phyloP scores from a whole-genome alignment of 2,329 filamentous ascomycete species.

The Trichoderma sp. region DNA sequence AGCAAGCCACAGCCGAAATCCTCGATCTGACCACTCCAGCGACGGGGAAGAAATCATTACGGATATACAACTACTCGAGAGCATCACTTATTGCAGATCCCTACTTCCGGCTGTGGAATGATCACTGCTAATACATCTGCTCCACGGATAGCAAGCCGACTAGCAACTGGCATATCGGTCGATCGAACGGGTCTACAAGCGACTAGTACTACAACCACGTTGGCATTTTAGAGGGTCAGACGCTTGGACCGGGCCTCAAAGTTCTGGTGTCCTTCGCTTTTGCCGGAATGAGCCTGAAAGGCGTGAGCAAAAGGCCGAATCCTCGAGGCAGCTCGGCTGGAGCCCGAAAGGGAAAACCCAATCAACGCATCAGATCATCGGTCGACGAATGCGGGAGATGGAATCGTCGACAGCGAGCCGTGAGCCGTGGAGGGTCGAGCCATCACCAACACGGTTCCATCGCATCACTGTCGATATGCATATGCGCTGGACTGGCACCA shows the following conservation, averaged over 20 bases:
- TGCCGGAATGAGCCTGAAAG: constrained; percentile 2
- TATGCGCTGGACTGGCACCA: constrained; percentile 13
- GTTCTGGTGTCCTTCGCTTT: neutral
- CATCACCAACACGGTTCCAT: constrained; percentile 14
- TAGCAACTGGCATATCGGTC: constrained; percentile 7
- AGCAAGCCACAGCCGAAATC: too few species aligned
- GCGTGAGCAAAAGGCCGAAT: neutral
- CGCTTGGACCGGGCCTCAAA: neutral
- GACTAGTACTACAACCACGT: neutral
- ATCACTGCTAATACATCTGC: neutral
- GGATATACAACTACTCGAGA: neutral
- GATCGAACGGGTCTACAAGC: neutral
- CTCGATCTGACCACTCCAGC: too few species aligned
- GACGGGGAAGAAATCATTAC: too few species aligned
- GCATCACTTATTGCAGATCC: neutral
- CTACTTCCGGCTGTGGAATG: neutral
- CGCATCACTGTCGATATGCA: constrained; percentile 5
- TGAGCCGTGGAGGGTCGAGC: neutral
- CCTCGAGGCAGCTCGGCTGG: neutral
- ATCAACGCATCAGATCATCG: neutral
- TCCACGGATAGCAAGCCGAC: neutral
- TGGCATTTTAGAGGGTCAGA: neutral
- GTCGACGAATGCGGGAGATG: neutral
- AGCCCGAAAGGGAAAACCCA: neutral
- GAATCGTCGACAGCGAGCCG: neutral